These are phyloP conservation scores for Crepidotus variabilis DNA, from an alignment of 768 basidiomycete genomes.

Conservation along the genomic window DNA sequence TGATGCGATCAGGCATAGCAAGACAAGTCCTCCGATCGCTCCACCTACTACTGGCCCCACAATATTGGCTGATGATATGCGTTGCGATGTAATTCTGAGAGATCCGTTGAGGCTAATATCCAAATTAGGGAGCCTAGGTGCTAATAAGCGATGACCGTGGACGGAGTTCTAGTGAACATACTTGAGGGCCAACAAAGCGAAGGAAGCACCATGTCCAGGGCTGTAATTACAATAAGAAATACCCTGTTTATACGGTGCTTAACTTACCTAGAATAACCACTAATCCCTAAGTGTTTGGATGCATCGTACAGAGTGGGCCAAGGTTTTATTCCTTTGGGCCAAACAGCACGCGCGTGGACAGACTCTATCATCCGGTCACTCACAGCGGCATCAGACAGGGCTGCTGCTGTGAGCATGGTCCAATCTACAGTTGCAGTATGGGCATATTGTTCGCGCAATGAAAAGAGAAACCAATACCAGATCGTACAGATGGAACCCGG, in stretches of 20 bases:
- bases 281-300: conserved; percentile 5
- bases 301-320: conserved; percentile 22
- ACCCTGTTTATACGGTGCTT: not conserved
- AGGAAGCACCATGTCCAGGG: no score
- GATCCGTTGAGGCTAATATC: no score
- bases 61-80: no score
- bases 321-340: conserved; percentile 7
- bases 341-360: conserved; percentile 20
- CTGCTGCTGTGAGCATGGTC: conserved; percentile 45
- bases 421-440: conserved; percentile 31
- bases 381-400: conserved; percentile 20
- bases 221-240: no score
- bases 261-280: conserved; percentile 9
- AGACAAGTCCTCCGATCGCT: no score
- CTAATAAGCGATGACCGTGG: no score
- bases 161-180: no score
- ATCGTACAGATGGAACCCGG: conserved; percentile 3
- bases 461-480: conserved; percentile 16
- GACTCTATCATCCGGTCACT: conserved; percentile 34
- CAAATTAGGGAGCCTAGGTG: no score
- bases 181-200: no score
- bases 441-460: not conserved
- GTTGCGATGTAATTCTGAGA: no score
- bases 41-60: no score
- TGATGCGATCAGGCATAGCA: no score